Conservation (phyloP, 768 basidiomycete species). For the Sistotremastrum niveocremeum region DNA sequence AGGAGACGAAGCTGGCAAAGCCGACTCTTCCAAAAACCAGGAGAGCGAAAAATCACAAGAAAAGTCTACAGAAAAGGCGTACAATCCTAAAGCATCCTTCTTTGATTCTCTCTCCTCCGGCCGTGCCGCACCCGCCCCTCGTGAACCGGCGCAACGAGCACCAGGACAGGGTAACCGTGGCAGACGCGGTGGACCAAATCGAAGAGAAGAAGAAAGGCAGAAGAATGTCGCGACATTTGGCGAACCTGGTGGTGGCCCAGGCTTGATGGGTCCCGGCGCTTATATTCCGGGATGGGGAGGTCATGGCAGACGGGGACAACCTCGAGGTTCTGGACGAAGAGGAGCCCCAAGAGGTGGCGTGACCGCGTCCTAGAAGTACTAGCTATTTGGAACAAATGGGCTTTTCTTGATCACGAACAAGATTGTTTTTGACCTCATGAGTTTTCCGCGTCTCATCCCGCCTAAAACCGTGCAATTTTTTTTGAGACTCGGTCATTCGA, state of each 20-base stretch:
- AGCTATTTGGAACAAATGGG: no score
- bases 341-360: constrained; percentile 12
- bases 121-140: constrained; percentile 15
- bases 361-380: no score
- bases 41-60: constrained; percentile 25
- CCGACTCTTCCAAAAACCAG: constrained; percentile 8
- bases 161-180: constrained; percentile 31
- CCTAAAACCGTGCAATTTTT: no score
- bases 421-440: no score
- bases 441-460: no score
- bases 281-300: constrained; percentile 74
- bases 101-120: constrained; percentile 56
- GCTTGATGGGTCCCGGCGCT: constrained; percentile 63
- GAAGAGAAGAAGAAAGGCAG: constrained; percentile 74
- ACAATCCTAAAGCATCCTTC: constrained; percentile 69
- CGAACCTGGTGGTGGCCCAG: constrained; percentile 59
- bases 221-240: constrained; percentile 81
- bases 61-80: constrained; percentile 27
- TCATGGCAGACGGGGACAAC: constrained; percentile 38
- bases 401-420: no score
- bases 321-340: constrained; percentile 23
- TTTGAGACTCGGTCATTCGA: no score
- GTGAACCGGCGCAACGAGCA: constrained; percentile 21
- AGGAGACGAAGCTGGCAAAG: constrained; percentile 5
- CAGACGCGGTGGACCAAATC: constrained; percentile 43